Conservation (phyloP, 2,329 filamentous ascomycete species). For the Nigrospora oryzae region DNA sequence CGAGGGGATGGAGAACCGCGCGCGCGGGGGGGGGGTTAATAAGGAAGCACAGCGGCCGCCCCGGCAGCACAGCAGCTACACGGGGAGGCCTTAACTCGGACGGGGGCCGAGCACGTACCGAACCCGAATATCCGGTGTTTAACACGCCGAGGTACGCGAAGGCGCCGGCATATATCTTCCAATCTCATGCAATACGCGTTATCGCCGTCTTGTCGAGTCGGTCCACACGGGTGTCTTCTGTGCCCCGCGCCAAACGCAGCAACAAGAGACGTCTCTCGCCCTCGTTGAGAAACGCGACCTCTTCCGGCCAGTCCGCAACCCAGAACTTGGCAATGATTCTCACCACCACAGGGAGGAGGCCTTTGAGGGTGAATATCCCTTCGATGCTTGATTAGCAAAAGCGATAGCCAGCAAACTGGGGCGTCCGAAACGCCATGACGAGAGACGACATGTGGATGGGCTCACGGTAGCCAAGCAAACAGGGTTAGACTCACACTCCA, state of each 20-base stretch:
- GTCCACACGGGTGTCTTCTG: constrained; percentile 23
- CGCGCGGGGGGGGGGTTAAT: constrained; percentile 16
- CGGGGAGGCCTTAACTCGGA: constrained; percentile 8
- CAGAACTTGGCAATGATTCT: constrained; percentile 27
- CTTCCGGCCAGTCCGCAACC: constrained; percentile 40
- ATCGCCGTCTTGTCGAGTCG: constrained; percentile 17
- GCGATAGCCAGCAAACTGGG: constrained; percentile 31
- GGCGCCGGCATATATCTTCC: constrained; percentile 30
- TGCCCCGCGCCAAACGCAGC: constrained; percentile 19
- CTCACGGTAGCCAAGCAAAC: no score
- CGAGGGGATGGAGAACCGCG: constrained; percentile 30
- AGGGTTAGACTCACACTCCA: constrained; percentile 19
- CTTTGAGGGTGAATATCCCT: constrained; percentile 34
- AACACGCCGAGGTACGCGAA: constrained; percentile 27
- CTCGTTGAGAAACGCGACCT: constrained; percentile 32
- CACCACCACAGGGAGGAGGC: constrained; percentile 23
- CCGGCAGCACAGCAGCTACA: no score
- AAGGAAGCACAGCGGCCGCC: no score
- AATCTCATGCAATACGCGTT: constrained; percentile 24
- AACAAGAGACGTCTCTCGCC: constrained; percentile 27
- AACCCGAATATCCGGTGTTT: constrained; percentile 34
- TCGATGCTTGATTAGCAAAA: constrained; percentile 28
- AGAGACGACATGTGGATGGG: no score
- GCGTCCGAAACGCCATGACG: no score
- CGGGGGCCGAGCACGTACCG: constrained; percentile 5